Conservation (phyloP, 1,284 basidiomycete species). For the Xanthoconium separans region DNA sequence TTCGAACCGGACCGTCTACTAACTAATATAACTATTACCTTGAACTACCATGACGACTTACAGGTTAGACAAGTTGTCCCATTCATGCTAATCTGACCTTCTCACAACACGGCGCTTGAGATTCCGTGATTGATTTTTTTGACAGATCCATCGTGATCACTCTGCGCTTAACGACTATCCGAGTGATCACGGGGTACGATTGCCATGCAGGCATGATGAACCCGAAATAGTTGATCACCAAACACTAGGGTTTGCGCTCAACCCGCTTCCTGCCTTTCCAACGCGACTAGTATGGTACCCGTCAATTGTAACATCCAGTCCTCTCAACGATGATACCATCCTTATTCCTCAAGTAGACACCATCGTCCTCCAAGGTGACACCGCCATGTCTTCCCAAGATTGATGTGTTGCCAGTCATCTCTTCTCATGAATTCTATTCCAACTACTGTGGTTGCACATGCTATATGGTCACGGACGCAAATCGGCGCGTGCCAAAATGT, state of each 20-base stretch:
- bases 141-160: not conserved
- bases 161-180: not conserved
- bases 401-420: not conserved
- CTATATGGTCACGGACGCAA: constrained; percentile 5
- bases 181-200: not conserved
- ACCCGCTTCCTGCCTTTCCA: not conserved
- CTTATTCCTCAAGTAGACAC: not conserved
- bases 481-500: not conserved
- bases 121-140: not conserved
- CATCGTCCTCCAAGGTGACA: not conserved
- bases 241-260: too few species aligned
- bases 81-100: too few species aligned
- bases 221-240: not conserved
- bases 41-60: too few species aligned
- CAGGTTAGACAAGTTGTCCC: too few species aligned
- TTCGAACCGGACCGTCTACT: too few species aligned
- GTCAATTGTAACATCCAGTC: not conserved
- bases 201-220: not conserved
- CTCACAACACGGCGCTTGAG: not conserved
- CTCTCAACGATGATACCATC: not conserved
- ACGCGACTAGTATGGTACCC: too few species aligned
- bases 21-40: too few species aligned
- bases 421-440: constrained; percentile 13
- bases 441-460: constrained; percentile 16
- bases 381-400: not conserved